A percentile compares a stretch with the other conserved stretches of the same genome.
phyloP scores from a whole-genome alignment of 306 rosid species.

The Prunus campanulata region DNA sequence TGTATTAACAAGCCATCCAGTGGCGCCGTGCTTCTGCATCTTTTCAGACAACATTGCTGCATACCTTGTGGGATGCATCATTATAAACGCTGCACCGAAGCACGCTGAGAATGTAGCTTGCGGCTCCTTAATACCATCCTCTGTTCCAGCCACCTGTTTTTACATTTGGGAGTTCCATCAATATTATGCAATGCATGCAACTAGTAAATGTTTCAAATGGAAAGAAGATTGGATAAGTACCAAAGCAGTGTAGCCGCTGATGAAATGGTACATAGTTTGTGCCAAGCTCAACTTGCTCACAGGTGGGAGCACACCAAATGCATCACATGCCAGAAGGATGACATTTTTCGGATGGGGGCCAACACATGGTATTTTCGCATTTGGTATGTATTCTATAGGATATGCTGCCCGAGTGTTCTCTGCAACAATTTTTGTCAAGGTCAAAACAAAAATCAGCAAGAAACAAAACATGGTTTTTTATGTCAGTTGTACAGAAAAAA shows the following conservation, averaged over 20 bases:
- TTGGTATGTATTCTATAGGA: slow-evolving; percentile 93
- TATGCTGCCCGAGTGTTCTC: slow-evolving; percentile 92
- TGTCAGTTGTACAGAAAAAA: not conserved
- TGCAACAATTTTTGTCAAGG: slow-evolving; percentile 25
- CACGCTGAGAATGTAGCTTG: slow-evolving; percentile 94
- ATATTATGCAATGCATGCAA: not conserved
- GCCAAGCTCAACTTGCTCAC: slow-evolving; percentile 83
- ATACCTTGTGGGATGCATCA: slow-evolving; percentile 87
- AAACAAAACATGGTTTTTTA: not conserved
- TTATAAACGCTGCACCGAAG: slow-evolving; percentile 91
- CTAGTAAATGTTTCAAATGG: not conserved
- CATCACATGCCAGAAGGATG: slow-evolving; percentile 87
- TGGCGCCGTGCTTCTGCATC: slow-evolving; percentile 85
- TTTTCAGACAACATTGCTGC: slow-evolving; percentile 94
- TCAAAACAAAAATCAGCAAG: not conserved
- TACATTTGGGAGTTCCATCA: not conserved
- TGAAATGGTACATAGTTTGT: slow-evolving; percentile 95
- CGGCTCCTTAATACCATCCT: slow-evolving; percentile 93
- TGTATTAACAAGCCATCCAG: slow-evolving; percentile 96
- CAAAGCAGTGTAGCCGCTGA: slow-evolving; percentile 94
- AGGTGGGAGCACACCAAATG: slow-evolving; percentile 93
- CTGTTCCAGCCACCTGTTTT: slow-evolving; percentile 85
- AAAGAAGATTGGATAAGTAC: slow-evolving; percentile 32
- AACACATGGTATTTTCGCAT: slow-evolving; percentile 84
- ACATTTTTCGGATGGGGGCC: slow-evolving; percentile 91